These are phyloP conservation scores for Colletotrichum sojae DNA, from an alignment of 2,329 filamentous ascomycete species.

Conservation along the genomic window DNA sequence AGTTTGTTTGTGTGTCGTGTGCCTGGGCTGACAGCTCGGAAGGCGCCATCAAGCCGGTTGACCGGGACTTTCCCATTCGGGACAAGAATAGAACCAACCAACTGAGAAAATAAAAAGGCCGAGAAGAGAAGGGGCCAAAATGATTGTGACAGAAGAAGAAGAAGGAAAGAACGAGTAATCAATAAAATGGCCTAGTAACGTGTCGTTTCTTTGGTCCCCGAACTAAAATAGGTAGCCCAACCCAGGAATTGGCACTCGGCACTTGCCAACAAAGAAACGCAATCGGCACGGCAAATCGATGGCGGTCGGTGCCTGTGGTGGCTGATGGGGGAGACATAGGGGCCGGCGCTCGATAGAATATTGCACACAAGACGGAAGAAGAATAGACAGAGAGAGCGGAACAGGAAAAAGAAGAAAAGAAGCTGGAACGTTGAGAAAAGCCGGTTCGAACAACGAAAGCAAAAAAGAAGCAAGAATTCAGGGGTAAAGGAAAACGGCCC, in stretches of 20 bases:
- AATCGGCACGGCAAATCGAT: conserved; percentile 24
- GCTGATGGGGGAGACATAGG: neutral
- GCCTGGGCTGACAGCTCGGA: neutral
- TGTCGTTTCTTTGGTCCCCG: conserved; percentile 1
- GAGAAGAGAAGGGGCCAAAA: neutral
- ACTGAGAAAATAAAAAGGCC: neutral
- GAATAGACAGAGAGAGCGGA: too few species aligned
- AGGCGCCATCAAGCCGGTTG: conserved; percentile 1
- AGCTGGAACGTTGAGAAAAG: too few species aligned
- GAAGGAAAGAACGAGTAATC: neutral
- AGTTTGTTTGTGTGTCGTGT: neutral
- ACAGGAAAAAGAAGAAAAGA: too few species aligned
- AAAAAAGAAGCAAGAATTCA: conserved; percentile 8
- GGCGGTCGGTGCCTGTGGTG: neutral
- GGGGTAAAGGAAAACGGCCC: too few species aligned
- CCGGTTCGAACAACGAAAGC: too few species aligned
- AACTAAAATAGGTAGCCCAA: conserved; percentile 6
- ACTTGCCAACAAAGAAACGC: conserved; percentile 26
- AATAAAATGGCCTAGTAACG: neutral
- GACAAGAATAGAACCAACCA: neutral
- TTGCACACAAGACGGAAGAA: too few species aligned
- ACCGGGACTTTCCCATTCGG: neutral
- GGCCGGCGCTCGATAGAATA: too few species aligned
- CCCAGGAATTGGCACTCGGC: conserved; percentile 5
- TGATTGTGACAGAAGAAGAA: neutral